Evolutionary conservation across 768 basidiomycete species (phyloP).

Genomic region (Trametes villosa): DNA sequence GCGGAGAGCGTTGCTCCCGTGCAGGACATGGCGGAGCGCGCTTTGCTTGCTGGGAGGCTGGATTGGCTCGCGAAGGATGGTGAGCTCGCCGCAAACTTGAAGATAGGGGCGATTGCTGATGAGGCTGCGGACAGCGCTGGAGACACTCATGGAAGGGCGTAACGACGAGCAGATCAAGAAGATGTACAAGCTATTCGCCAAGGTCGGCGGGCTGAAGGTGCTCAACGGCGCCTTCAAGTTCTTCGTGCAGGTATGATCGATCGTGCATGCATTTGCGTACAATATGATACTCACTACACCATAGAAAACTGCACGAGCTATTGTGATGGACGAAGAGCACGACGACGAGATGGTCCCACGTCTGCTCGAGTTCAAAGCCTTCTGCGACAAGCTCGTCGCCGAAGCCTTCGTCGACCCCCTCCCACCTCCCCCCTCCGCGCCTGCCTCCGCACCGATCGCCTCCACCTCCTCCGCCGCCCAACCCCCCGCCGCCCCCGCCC

Average conservation of each 20-base stretch:
- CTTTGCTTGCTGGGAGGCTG: conserved; percentile 49
- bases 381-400: conserved; percentile 54
- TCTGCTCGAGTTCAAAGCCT: conserved; percentile 68
- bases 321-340: conserved; percentile 62
- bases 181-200: conserved; percentile 66
- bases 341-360: conserved; percentile 82
- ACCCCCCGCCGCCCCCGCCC: conserved; percentile 29
- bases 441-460: neutral
- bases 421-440: conserved; percentile 6
- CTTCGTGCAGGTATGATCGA: conserved; percentile 55
- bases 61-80: conserved; percentile 50
- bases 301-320: conserved; percentile 60
- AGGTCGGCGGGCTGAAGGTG: conserved; percentile 56
- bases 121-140: conserved; percentile 50
- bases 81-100: conserved; percentile 8
- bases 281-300: neutral
- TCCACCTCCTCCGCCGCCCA: conserved; percentile 35
- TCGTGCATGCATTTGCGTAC: neutral
- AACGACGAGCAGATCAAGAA: conserved; percentile 47
- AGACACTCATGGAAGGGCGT: conserved; percentile 52
- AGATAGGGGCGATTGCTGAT: neutral
- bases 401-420: conserved; percentile 56
- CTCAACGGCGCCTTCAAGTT: conserved; percentile 66
- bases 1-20: conserved; percentile 54
- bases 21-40: conserved; percentile 55